Evolutionary conservation across 2,329 filamentous ascomycete genomes (phyloP), one percentile per base, ranked within the genome.

Genomic region (Catunica adiposa): DNA sequence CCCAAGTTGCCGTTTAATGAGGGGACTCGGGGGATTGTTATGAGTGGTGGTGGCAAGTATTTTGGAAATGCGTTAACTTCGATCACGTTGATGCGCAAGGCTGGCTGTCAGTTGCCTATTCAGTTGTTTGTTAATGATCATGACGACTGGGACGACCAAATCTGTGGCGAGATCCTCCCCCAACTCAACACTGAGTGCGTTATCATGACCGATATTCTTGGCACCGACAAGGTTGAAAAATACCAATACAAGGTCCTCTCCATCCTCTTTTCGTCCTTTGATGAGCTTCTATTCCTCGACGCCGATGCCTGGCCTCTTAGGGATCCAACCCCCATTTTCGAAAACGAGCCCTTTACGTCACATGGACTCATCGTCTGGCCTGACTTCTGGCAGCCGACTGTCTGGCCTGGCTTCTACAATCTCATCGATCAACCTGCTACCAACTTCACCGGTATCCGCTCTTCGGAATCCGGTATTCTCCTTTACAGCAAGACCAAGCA

Each of bases 231-330:
- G 23, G 61, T 67, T 6, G 66, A 71, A 56, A 66, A 72, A 51
- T 78, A 71, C 62, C 77, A 80, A 61, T 73, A 74, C 66, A 80
- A 80, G 63, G 69, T 74, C 38, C 73, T 79, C 60, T 69, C 77
- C 3, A 71, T 80, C 17, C 66, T 81, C 2, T 74, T 79, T 59
- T 79, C 77, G 1, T 74, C 75, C 3, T 81, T 79, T 60, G 73
- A 79, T 62, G 70, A 79, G 54, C 70, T 78, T 9, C 67, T 81
- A 17, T 79, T 77, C 64, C 71, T 81, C 62, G 78, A 81, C 61
- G 73, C 74, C 56, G 77, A 80, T 61, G 71, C 70, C 59, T 77
- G 79, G 61, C 75, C 77, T 3, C 57, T 68, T 31, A 59, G 60
- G 56, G 65, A 64, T 52, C 66, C 67, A 0, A 64, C 68, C 11